These are phyloP conservation scores for Candida bentonensis DNA, from an alignment of 805 yeast genomes.

Conservation along the genomic window DNA sequence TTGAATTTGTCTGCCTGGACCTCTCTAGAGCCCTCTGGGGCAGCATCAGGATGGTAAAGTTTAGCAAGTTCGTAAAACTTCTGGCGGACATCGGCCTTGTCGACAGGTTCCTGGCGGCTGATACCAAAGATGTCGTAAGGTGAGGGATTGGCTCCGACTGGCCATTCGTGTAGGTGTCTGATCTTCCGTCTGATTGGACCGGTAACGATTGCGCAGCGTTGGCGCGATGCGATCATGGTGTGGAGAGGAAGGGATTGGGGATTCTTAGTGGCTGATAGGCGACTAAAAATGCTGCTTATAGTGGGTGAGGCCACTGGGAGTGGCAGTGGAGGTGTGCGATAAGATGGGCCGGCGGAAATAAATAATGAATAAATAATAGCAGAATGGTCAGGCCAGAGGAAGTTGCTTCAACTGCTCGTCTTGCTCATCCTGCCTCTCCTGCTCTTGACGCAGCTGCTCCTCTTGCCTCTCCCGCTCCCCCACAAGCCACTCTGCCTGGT, in stretches of 20 bases:
- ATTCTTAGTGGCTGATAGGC: too few relatives aligned
- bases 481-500: neutral
- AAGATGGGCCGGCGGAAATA: too few relatives aligned
- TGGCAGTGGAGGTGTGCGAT: too few relatives aligned
- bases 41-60: slow-evolving; percentile 67
- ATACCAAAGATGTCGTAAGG: slow-evolving; percentile 60
- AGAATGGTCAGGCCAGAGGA: too few relatives aligned
- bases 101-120: slow-evolving; percentile 20
- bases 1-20: slow-evolving; percentile 37
- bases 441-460: neutral
- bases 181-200: neutral
- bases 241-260: too few relatives aligned
- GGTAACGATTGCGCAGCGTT: too few relatives aligned
- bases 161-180: slow-evolving; percentile 32
- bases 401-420: too few relatives aligned
- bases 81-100: slow-evolving; percentile 28
- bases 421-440: too few relatives aligned
- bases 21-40: slow-evolving; percentile 23
- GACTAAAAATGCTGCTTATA: too few relatives aligned
- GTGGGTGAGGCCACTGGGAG: too few relatives aligned
- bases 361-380: too few relatives aligned
- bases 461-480: neutral
- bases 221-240: too few relatives aligned
- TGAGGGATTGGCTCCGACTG: slow-evolving; percentile 37
- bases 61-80: slow-evolving; percentile 52